phyloP scores from a whole-genome alignment of 495 filamentous ascomycete species.

The Peziza echinospora region DNA sequence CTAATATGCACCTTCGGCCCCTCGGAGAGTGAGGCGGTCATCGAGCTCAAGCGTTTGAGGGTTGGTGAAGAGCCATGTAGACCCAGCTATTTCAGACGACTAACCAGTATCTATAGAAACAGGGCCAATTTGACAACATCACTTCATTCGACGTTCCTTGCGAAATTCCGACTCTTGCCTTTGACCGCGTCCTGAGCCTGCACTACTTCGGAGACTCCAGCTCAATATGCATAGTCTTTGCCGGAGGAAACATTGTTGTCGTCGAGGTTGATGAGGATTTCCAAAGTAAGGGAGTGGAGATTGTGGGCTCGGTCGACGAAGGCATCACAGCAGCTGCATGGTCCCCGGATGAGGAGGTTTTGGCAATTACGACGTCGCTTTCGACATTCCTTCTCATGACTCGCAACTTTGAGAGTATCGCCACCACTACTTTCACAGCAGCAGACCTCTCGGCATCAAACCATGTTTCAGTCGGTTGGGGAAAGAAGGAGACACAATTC shows the following conservation, averaged over 20 bases:
- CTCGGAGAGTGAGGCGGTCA: constrained; percentile 33
- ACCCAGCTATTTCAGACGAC: neutral
- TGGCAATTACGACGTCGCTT: constrained; percentile 59
- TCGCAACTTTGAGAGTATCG: constrained; percentile 62
- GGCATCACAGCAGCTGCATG: constrained; percentile 77
- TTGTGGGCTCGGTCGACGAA: constrained; percentile 76
- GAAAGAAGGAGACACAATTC: constrained; percentile 94
- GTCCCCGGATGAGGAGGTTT: constrained; percentile 85
- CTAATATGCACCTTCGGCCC: constrained; percentile 59
- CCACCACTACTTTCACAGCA: constrained; percentile 41
- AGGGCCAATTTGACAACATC: constrained; percentile 28
- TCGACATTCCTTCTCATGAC: constrained; percentile 82
- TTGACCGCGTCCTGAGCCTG: constrained; percentile 50
- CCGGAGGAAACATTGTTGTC: constrained; percentile 71
- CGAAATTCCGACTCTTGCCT: constrained; percentile 42
- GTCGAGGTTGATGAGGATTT: constrained; percentile 54
- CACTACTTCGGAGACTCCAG: constrained; percentile 66
- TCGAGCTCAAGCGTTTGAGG: constrained; percentile 42
- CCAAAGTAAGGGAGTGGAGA: constrained; percentile 63
- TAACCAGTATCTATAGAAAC: constrained; percentile 21
- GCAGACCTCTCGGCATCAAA: constrained; percentile 73
- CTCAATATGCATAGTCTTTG: constrained; percentile 61
- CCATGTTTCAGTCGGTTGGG: constrained; percentile 97
- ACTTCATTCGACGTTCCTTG: constrained; percentile 73
- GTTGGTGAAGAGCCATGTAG: constrained; percentile 21